phyloP scores from a whole-genome alignment of 202 grass and related monocot genomes.

The Miscanthus sacchariflorus region DNA sequence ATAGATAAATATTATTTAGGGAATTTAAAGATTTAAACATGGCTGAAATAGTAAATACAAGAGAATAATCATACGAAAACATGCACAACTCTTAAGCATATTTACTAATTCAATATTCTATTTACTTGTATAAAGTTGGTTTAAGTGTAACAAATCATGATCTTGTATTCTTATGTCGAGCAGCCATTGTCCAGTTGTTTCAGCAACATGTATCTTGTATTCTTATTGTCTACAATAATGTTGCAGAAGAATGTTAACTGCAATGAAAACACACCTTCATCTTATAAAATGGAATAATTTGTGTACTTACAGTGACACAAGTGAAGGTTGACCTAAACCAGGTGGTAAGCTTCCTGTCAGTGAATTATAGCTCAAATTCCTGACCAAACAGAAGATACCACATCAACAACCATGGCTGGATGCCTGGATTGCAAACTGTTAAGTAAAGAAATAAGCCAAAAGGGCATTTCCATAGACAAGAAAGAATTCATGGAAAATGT shows the following conservation, averaged over 20 bases:
- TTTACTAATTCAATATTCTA: conserved; percentile 14
- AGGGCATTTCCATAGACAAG: not conserved
- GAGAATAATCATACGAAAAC: not conserved
- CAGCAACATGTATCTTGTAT: not conserved
- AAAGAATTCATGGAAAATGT: not conserved
- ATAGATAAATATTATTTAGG: not conserved
- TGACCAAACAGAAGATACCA: conserved; percentile 46
- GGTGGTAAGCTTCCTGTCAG: conserved; percentile 84
- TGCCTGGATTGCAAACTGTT: not conserved
- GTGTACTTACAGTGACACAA: conserved; percentile 80
- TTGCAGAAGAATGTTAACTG: not conserved
- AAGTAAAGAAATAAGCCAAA: conserved; percentile 2
- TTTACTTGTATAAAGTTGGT: not conserved
- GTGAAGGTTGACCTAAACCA: conserved; percentile 82
- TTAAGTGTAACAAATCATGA: conserved; percentile 26
- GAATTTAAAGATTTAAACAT: not conserved
- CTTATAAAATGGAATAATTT: conserved; percentile 21
- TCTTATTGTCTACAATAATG: not conserved
- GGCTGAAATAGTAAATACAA: not conserved
- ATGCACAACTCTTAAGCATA: not conserved
- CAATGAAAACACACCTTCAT: not conserved
- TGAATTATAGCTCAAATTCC: conserved; percentile 98
- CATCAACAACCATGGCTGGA: conserved; percentile 1
- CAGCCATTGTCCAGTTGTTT: conserved; percentile 5
- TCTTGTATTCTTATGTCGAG: not conserved